phyloP scores from a whole-genome alignment of 2,329 filamentous ascomycete genomes.

The Cryphonectria parasitica region DNA sequence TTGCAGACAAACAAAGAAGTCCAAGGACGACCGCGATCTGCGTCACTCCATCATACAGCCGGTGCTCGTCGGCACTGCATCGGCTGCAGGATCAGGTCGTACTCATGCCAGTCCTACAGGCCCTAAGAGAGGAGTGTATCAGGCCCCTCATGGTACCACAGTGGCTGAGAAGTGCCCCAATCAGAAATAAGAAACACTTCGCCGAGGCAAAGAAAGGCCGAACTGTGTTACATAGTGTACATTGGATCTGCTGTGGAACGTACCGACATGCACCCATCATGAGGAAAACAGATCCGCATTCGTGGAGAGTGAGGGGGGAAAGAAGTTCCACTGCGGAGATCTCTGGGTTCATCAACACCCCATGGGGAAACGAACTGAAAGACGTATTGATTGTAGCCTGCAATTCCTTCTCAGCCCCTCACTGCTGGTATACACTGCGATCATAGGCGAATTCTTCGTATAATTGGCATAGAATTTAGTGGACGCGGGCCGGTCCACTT shows the following conservation, averaged over 20 bases:
- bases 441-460: not conserved
- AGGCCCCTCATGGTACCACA: not conserved
- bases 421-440: not conserved
- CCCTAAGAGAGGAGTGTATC: too few relatives aligned
- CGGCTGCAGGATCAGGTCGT: not conserved
- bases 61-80: constrained; percentile 7
- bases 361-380: not conserved
- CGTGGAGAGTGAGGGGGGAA: not conserved
- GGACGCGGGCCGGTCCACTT: not conserved
- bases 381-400: not conserved
- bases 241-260: not conserved
- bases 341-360: not conserved
- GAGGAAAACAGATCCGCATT: not conserved
- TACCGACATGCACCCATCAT: not conserved
- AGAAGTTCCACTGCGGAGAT: constrained; percentile 13
- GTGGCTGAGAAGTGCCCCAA: constrained; percentile 1
- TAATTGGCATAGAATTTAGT: not conserved
- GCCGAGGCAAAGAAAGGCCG: not conserved
- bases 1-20: not conserved
- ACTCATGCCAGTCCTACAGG: not conserved
- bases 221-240: not conserved
- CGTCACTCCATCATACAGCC: not conserved
- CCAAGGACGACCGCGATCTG: not conserved
- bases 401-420: not conserved
- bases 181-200: not conserved